These are phyloP conservation scores for Cichorium intybus DNA, from an alignment of 140 eudicot genomes.

Conservation along the genomic window DNA sequence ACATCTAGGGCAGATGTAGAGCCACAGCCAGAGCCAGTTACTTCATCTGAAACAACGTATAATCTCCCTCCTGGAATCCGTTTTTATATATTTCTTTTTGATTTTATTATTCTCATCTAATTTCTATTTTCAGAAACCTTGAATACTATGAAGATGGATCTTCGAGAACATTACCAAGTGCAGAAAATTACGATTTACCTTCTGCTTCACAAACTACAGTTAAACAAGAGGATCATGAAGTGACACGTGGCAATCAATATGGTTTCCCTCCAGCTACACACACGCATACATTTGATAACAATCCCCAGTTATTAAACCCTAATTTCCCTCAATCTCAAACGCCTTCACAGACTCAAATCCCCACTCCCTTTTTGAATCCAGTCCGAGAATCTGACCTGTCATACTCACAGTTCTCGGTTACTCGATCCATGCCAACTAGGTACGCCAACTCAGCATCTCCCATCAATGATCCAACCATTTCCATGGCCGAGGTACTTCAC, in stretches of 20 bases:
- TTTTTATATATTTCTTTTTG: not conserved
- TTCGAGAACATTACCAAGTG: conserved; percentile 29
- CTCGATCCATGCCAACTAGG: conserved; percentile 66
- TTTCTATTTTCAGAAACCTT: conserved; percentile 41
- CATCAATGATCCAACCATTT: conserved; percentile 58
- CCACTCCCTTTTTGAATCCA: conserved; percentile 55
- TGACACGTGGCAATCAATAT: conserved; percentile 52
- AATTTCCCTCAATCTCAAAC: conserved; percentile 47
- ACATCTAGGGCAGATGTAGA: conserved; percentile 47
- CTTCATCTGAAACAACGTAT: conserved; percentile 62
- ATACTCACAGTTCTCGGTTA: conserved; percentile 62
- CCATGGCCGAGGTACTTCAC: conserved; percentile 70
- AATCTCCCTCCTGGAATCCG: not conserved
- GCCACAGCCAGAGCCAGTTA: conserved; percentile 36
- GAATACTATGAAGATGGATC: conserved; percentile 69
- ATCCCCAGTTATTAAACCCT: conserved; percentile 41
- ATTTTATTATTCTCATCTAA: not conserved
- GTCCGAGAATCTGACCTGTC: conserved; percentile 65
- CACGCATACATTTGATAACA: conserved; percentile 49
- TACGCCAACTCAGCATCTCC: conserved; percentile 63
- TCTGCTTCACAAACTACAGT: conserved; percentile 63
- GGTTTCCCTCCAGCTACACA: conserved; percentile 50
- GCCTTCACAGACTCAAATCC: conserved; percentile 59
- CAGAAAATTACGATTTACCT: conserved; percentile 55
- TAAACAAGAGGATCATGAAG: conserved; percentile 62